Evolutionary conservation across 139 green algal genomes (phyloP), one percentile per base, ranked within the genome.

Genomic region (Picochlorum sp.): DNA sequence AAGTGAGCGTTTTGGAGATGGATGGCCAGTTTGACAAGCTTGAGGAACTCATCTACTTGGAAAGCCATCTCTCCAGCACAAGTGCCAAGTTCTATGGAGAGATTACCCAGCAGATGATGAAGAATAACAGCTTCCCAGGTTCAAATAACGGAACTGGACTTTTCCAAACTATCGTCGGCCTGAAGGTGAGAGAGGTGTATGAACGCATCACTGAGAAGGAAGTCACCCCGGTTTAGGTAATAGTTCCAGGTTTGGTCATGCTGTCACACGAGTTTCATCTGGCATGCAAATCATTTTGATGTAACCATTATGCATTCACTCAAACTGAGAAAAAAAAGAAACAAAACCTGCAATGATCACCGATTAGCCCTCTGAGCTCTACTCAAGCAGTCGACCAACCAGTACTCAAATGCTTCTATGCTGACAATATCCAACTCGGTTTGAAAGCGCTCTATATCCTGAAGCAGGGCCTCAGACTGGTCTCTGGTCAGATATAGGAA

Each of bases 1-100:
- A 91, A 69, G 84, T 89, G 23, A 16, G 77, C 49, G 92, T 97
- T 6, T 75, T 98, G 64, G 92, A 98, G 80, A 96, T 98, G 90
- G 91, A 97, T 66, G 92, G 90, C 65, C 85, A 95, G 81, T 98
- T 98, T 72, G 93, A 98, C 83, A 97, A 97, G 86, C 85, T 98
- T 47, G 93, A 99, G 87, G 94, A 99, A 89, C 90, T 99, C 30
- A 99, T 99, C 86, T 99, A 99, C 77, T 90, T 99, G 54, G 94
- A 98, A 90, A 92, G 80, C 74, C 92, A 98, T 79, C 85, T 98
- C 34, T 87, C 69, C 77, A 96, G 96, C 90, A 98, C 94, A 50
- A 85, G 63, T 38, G 82, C 92, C 82, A 98, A 98, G 86, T 85
- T 85, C 73, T 94, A 94, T 62, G 88, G 93, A 51, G 94, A 99